phyloP scores from a whole-genome alignment of 2,329 filamentous ascomycete genomes.

The Curvularia hawaiiensis region DNA sequence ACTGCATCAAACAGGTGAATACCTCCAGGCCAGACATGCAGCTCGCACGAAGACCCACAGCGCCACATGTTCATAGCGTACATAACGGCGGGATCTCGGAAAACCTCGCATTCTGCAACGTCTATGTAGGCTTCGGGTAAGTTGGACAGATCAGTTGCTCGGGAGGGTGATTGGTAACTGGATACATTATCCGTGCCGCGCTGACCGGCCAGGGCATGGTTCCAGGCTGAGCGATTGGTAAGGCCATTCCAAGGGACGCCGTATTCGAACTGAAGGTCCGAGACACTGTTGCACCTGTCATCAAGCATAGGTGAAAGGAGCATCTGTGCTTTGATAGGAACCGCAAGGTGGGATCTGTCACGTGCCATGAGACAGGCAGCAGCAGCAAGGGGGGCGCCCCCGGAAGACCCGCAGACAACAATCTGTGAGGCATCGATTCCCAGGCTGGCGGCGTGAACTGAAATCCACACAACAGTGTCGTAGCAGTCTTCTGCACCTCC shows the following conservation, averaged over 20 bases:
- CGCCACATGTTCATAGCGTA: slow-evolving; percentile 25
- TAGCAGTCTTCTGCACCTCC: slow-evolving; percentile 25
- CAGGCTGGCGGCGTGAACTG: slow-evolving; percentile 15
- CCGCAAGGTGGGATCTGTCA: slow-evolving; percentile 13
- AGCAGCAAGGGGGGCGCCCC: slow-evolving; percentile 19
- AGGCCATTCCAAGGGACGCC: slow-evolving; percentile 16
- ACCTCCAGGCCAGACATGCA: slow-evolving; percentile 26
- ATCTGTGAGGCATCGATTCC: slow-evolving; percentile 23
- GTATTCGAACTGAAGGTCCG: slow-evolving; percentile 25
- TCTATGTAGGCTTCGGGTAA: slow-evolving; percentile 25
- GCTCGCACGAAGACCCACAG: slow-evolving; percentile 25
- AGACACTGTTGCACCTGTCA: slow-evolving; percentile 21
- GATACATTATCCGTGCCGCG: slow-evolving; percentile 17
- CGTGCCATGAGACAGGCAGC: slow-evolving; percentile 21
- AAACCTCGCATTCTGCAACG: slow-evolving; percentile 28
- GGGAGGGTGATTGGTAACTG: slow-evolving; percentile 18
- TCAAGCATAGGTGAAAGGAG: slow-evolving; percentile 20
- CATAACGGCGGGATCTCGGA: slow-evolving; percentile 23
- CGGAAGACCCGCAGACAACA: slow-evolving; percentile 18
- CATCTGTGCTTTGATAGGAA: slow-evolving; percentile 22
- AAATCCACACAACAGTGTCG: slow-evolving; percentile 20
- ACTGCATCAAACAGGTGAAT: slow-evolving; percentile 21
- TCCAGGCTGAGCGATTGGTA: slow-evolving; percentile 16
- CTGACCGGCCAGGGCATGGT: slow-evolving; percentile 16
- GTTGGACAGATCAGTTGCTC: slow-evolving; percentile 19